Conservation (phyloP, 2,329 filamentous ascomycete genomes). For the Hymenoscyphus infarciens region DNA sequence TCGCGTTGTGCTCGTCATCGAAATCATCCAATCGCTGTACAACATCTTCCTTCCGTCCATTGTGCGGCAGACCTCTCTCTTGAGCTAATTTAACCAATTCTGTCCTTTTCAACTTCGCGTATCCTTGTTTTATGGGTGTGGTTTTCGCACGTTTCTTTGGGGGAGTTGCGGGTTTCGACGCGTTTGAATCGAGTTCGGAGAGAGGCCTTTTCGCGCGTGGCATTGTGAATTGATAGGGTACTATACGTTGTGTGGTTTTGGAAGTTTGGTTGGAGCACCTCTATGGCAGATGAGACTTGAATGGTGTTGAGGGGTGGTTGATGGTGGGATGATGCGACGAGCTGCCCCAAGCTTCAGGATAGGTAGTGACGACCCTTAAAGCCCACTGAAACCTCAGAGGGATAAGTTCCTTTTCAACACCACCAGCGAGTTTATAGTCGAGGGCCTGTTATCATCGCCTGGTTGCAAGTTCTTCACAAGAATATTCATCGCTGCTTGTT, state of each 20-base stretch:
- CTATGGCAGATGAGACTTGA: neutral
- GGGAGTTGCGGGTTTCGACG: neutral
- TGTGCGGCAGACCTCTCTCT: neutral
- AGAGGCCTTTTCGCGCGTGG: slow-evolving; percentile 19
- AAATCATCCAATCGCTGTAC: neutral
- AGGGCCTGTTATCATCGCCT: no score
- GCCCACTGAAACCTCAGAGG: no score
- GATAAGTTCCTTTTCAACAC: no score
- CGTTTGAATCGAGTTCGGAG: slow-evolving; percentile 17
- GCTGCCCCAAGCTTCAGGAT: neutral
- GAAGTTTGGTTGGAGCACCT: neutral
- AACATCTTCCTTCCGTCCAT: neutral
- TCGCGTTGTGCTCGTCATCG: neutral
- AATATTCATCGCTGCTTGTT: no score
- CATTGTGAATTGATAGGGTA: slow-evolving; percentile 8
- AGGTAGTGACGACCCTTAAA: no score
- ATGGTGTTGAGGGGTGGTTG: neutral
- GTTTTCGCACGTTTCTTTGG: slow-evolving; percentile 19
- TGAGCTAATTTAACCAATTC: neutral
- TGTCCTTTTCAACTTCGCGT: slow-evolving; percentile 4
- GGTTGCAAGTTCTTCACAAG: no score
- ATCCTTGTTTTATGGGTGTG: slow-evolving; percentile 17
- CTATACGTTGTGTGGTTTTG: neutral
- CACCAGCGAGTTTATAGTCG: no score
- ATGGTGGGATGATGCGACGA: neutral